Base-by-base conservation (phyloP, 1,284 basidiomycete species). In the Ustilago esculenta region DNA sequence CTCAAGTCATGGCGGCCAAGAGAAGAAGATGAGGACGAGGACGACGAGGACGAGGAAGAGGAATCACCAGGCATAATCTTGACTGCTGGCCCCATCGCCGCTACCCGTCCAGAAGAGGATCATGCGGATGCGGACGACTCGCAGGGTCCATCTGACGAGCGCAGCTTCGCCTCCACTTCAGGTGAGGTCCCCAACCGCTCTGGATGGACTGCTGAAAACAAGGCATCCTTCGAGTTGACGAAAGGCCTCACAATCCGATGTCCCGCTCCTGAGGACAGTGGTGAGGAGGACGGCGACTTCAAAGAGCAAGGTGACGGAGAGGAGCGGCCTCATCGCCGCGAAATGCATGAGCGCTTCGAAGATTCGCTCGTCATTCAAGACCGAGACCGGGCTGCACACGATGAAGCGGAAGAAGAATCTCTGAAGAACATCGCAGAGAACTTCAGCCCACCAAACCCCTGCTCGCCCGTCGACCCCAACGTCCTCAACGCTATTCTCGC, bases 381-480 rank as follows among this genome's bases (percentile, higher is more conserved):
- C 10, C 37, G 44, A 4, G 29, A 43, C 5, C 3, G 17, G 17
- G 34, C 40, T 4, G n/a, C 52, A 17, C 34, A 52, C 21, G 33
- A 30, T 20, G 42, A 55, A 10, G 20, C 35, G 12, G 42, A 37
- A 0, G 33, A 7, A 17, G 43, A 33, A 35, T 36, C 24, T 12
- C 35, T 24, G 20, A 14, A 45, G 20, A 27, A 11, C 6, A 33
- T 34, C 11, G 47, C 25, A 3, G 48, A 17, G 15, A 32, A 33
- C 8, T 47, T 70, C 25, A n/a, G 24, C 3, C 47, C 89, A 18
- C 86, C 89, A 3, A 94, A 96, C 78, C 94, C 92, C 2, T 95
- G 92, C 84, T 91, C 93, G 82, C 92, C 94, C 0, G 90, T 90
- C 72, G 89, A 92, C 61, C 85, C 87, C 5, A 83, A 87, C 1